Base-by-base conservation (phyloP, 257 asterid species). In the Paulownia fortunei region DNA sequence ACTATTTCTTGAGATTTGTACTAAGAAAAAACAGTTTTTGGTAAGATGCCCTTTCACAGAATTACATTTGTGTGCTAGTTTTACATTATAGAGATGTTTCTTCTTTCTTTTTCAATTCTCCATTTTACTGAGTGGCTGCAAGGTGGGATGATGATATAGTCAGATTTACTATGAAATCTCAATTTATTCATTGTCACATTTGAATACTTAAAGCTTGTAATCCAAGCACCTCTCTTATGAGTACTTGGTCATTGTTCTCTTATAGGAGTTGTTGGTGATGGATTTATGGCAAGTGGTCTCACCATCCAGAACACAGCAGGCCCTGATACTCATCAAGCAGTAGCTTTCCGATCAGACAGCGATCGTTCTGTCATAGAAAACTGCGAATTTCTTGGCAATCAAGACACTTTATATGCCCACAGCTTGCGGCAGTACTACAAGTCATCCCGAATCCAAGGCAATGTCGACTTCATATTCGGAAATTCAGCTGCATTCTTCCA, bases 391-490 rank as follows among this genome's bases (percentile, higher is more conserved):
- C 6, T 84, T 0, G 90, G 94, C 21, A 86, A 89, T 21, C 94
- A 89, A 74, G 94, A 89, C 84, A 89, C 94, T 0, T 80, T 89
- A 12, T 89, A 89, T 27, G 80, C 89, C 0, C 89, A 89, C 84
- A 78, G 88, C 56, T 74, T 89, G 0, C 90, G 94, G 0, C 94
- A 89, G 19, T 86, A 80, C 82, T 89, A 82, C 86, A 82, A 86
- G 55, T 87, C 94, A 11, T 85, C 90, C 58, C 84, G 64, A 16
- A 52, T 89, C 68, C 85, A 78, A 32, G 93, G 91, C 36, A 89
- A 84, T 3, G 80, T 89, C 1, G 92, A 89, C 76, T 89, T 89
- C 85, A 85, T 89, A 19, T 89, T 89, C 46, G 93, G 93, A 13
- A 84, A 87, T 44, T 67, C 90, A 0, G 91, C 94, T 3, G 84